Percentiles rank a stretch among this genome's conserved stretches.
Evolutionary conservation across 2,329 filamentous ascomycete species (phyloP).

Genomic region (Ascochyta pisi): DNA sequence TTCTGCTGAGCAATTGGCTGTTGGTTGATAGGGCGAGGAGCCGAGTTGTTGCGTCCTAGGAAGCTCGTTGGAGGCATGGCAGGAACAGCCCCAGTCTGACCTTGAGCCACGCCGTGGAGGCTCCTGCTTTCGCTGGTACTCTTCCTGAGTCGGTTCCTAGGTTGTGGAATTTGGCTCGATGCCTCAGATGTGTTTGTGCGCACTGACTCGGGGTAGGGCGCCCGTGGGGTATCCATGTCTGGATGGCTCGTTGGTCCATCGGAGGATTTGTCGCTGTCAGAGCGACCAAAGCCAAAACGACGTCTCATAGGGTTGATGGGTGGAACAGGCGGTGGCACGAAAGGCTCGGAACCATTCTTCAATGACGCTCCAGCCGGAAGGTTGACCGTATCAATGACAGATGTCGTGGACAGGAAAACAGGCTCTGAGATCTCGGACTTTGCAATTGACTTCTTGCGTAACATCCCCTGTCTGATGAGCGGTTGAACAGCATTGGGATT

Average conservation of each 20-base stretch:
- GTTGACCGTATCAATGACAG: conserved; percentile 64
- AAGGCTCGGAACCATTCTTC: conserved; percentile 56
- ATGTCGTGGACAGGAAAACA: conserved; percentile 61
- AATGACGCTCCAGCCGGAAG: conserved; percentile 63
- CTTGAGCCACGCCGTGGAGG: conserved; percentile 52
- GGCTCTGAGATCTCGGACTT: conserved; percentile 70
- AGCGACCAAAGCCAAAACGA: conserved; percentile 53
- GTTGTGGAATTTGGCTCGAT: conserved; percentile 42
- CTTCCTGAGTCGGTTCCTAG: conserved; percentile 55
- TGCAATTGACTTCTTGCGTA: conserved; percentile 64
- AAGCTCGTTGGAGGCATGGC: conserved; percentile 38
- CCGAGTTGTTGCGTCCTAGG: conserved; percentile 37
- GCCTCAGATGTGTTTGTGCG: conserved; percentile 56
- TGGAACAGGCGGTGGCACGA: conserved; percentile 57
- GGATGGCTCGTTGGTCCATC: conserved; percentile 50
- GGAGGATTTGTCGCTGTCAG: conserved; percentile 42
- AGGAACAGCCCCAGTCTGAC: conserved; percentile 33
- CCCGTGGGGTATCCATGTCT: conserved; percentile 41
- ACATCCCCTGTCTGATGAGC: conserved; percentile 32
- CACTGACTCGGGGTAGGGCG: conserved; percentile 42
- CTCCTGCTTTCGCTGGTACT: conserved; percentile 59
- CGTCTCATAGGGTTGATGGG: conserved; percentile 67
- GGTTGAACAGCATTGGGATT: conserved; percentile 39
- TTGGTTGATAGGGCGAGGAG: conserved; percentile 37
- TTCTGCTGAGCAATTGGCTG: conserved; percentile 31